phyloP scores from a whole-genome alignment of 257 asterid genomes.

The Phtheirospermum japonicum region DNA sequence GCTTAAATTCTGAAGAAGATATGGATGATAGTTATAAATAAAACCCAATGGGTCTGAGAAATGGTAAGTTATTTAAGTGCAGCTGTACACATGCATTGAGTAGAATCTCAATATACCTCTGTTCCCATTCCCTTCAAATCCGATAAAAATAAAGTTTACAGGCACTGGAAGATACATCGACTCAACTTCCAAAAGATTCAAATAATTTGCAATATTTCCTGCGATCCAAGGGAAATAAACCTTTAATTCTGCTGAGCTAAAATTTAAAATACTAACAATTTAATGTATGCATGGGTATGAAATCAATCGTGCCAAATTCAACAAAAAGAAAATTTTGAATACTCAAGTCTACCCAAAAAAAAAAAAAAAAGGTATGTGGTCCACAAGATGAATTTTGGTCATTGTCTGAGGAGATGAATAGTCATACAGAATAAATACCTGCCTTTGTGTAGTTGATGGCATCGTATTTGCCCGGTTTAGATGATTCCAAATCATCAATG shows the following conservation, averaged over 20 bases:
- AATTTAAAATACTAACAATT: conserved; percentile 9
- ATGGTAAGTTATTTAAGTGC: conserved; percentile 18
- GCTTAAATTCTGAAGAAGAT: conserved; percentile 61
- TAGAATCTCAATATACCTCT: conserved; percentile 51
- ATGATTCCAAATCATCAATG: conserved; percentile 71
- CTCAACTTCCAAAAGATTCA: conserved; percentile 92
- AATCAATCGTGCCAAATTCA: conserved; percentile 19
- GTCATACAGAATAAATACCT: conserved; percentile 65
- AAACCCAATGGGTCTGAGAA: conserved; percentile 17
- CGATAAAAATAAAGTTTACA: conserved; percentile 86
- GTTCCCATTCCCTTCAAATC: conserved; percentile 96
- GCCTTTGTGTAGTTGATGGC: conserved; percentile 90
- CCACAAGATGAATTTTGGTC: not conserved
- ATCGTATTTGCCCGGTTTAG: conserved; percentile 55
- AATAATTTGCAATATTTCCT: conserved; percentile 82
- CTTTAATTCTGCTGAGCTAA: conserved; percentile 17
- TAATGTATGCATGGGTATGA: conserved; percentile 17
- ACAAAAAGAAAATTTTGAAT: not conserved
- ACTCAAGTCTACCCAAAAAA: not conserved
- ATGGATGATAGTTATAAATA: conserved; percentile 24
- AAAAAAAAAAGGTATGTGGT: not conserved
- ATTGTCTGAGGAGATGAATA: conserved; percentile 26
- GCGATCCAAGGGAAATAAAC: conserved; percentile 34
- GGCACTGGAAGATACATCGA: conserved; percentile 89
- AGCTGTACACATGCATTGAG: conserved; percentile 2